Evolutionary conservation across 257 asterid species (phyloP), one percentile per base, ranked within the genome.

Genomic region (Perilla frutescens): DNA sequence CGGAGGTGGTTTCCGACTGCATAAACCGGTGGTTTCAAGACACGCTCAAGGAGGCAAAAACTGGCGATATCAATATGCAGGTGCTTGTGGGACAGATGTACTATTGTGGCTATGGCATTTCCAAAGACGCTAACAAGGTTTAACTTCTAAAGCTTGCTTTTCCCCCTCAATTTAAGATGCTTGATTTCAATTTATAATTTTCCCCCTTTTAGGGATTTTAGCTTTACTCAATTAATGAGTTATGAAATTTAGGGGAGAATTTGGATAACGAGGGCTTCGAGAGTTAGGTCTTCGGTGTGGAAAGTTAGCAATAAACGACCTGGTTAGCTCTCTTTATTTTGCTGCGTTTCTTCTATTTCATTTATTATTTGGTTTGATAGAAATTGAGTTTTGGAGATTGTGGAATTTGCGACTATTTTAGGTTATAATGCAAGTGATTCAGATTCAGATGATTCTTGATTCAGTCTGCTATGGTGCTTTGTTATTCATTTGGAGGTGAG

Each of bases 371-470:
- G 59, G 44, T 7, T 10, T 49, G 1, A 4, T 37, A 37, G 34
- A 65, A 53, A 40, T 8, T 57, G 40, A 47, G 59, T 11, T 14
- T 70, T 6, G 6, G 53, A 50, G 13, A 13, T 49, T 77, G 53
- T 65, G 65, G 40, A 32, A 61, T 20, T 34, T 73, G 10, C 49
- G 72, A 57, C 20, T 48, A 10, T 76, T 72, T 29, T 78, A 90
- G 96, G 96, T 74, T 90, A 90, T 77, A 90, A 85, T 75, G 93
- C 88, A 32, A 90, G 96, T 66, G 96, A 90, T 79, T 90, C 95
- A 0, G 95, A 90, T 82, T 86, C 95, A 6, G 93, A 90, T 70
- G 80, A 74, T 48, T 79, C 85, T 49, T 86, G 88, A 85, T 76
- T 14, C 4, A n/a, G 43, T 55, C 60, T 34, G 68, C 40, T 31